Evolutionary conservation across 148 eudicot species (phyloP), one percentile per base, ranked within the genome.

Genomic region (Vaccinium macrocarpon): DNA sequence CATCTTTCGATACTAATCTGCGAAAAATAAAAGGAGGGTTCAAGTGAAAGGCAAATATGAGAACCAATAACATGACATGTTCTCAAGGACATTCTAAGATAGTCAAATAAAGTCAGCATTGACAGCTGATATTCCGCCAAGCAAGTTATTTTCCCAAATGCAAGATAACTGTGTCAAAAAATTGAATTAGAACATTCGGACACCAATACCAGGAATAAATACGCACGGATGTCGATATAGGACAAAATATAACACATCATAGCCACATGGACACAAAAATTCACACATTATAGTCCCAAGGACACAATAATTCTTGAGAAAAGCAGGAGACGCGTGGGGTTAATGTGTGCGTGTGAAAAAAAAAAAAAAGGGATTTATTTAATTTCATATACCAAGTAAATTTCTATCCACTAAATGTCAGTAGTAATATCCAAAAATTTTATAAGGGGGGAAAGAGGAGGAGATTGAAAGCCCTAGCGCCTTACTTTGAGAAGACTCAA

Each of bases 1-100:
- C 95, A 80, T 84, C 86, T 83, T 87, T 89, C 53, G 92, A 87
- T 29, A 79, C 78, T 53, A 92, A 88, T 81, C 96, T 94, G 91
- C 9, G 18, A 27, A n/a, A 71, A 84, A 79, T 51, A 13, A 1
- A 75, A 3, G 14, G 10, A 10, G 25, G 23, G 12, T 21, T 46
- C 50, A 10, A 5, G 78, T 75, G 8, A 75, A 10, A 75, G 13
- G 52, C 9, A 77, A 55, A 75, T 29, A 64, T 29, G 16, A 52
- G 16, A 53, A 66, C 15, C 8, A 42, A 19, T 13, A 35, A 35
- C 49, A 51, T 25, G 14, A 32, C 25, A 70, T 82, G 46, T 25
- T 13, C 13, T 19, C 3, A 2, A 25, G 13, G 8, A 19, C 50
- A 7, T 68, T 13, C 38, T 27, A 13, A 68, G 73, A 13, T 27